These are phyloP conservation scores for Sergeia podlipaevii DNA, from an alignment of 208 protist genomes.

Conservation along the genomic window DNA sequence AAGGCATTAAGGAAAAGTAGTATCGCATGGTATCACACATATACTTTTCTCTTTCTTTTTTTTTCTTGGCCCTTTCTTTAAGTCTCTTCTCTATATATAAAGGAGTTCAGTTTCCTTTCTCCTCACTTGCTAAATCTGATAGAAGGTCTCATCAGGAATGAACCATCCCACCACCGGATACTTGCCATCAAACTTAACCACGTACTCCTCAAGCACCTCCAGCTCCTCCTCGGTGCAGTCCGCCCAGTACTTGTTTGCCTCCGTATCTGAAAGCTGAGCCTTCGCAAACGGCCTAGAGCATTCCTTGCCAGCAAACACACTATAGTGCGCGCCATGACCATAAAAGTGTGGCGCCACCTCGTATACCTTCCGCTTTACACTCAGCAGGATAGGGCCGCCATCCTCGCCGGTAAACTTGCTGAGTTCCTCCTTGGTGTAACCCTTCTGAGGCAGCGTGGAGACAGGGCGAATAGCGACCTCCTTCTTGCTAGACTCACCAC, in stretches of 20 bases:
- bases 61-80: slow-evolving; percentile 1
- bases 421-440: slow-evolving; percentile 71
- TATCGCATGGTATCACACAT: too few relatives aligned
- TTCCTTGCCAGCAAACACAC: slow-evolving; percentile 78
- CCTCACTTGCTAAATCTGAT: slow-evolving; percentile 26
- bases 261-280: slow-evolving; percentile 40
- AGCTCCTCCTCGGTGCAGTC: slow-evolving; percentile 67
- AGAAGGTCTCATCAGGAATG: slow-evolving; percentile 60
- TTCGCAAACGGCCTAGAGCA: slow-evolving; percentile 62
- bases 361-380: slow-evolving; percentile 80
- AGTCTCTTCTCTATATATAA: not conserved
- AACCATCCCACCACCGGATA: slow-evolving; percentile 86
- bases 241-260: slow-evolving; percentile 77
- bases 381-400: slow-evolving; percentile 59
- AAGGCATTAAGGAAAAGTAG: too few relatives aligned
- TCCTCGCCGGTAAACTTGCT: slow-evolving; percentile 62
- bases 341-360: slow-evolving; percentile 85
- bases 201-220: slow-evolving; percentile 61
- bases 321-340: slow-evolving; percentile 70
- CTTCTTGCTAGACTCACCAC: too few relatives aligned
- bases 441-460: slow-evolving; percentile 22
- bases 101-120: not conserved
- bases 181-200: slow-evolving; percentile 66
- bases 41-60: not conserved
- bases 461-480: slow-evolving; percentile 56